A percentile compares a stretch with the other conserved stretches of the same genome.
phyloP scores from a whole-genome alignment of 257 asterid species.

The Solanum chmielewskii region DNA sequence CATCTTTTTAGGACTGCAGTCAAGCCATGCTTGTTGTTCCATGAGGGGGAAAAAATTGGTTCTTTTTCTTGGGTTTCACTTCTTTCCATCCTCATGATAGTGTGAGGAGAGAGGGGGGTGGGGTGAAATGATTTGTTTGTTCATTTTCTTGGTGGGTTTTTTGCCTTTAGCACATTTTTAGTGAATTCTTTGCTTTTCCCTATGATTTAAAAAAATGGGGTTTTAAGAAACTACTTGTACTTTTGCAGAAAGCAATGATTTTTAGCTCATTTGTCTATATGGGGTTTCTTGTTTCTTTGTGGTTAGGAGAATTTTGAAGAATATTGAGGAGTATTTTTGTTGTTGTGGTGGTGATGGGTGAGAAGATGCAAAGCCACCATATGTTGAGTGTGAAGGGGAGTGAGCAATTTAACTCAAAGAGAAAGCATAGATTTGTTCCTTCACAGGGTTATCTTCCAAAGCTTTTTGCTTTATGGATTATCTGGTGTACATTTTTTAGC shows the following conservation, averaged over 20 bases:
- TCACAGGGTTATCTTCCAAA: slow-evolving; percentile 14
- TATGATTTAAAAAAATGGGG: slow-evolving; percentile 13
- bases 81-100: neutral
- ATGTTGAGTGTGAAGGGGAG: slow-evolving; percentile 48
- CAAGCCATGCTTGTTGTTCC: slow-evolving; percentile 55
- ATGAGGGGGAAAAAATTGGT: slow-evolving; percentile 2
- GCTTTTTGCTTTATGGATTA: slow-evolving; percentile 38
- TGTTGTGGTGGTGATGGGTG: slow-evolving; percentile 33
- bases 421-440: slow-evolving; percentile 26
- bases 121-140: slow-evolving; percentile 10
- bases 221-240: slow-evolving; percentile 21
- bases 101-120: neutral
- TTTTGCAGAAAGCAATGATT: slow-evolving; percentile 18
- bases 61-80: slow-evolving; percentile 17
- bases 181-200: slow-evolving; percentile 9
- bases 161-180: neutral
- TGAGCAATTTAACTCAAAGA: slow-evolving; percentile 37
- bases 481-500: slow-evolving; percentile 16
- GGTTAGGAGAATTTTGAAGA: slow-evolving; percentile 4
- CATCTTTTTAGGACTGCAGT: slow-evolving; percentile 64
- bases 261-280: slow-evolving; percentile 8
- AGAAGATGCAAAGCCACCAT: slow-evolving; percentile 47
- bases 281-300: slow-evolving; percentile 4
- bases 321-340: neutral
- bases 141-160: slow-evolving; percentile 9